Conservation (phyloP, 306 rosid genomes). For the Pterocarpus santalinus region DNA sequence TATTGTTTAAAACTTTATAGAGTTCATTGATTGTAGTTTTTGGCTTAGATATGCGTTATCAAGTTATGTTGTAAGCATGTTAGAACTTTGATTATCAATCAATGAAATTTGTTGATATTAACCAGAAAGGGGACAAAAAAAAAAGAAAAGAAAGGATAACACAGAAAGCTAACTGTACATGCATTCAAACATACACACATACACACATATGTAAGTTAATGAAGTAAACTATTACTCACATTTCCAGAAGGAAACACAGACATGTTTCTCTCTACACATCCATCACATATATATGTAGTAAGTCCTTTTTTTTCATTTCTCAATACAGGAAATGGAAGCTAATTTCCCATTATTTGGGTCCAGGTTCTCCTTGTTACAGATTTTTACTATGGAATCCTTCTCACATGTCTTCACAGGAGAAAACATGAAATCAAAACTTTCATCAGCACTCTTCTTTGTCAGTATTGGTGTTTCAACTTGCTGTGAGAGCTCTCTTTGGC, state of each 20-base stretch:
- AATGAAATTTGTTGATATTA: too few species aligned
- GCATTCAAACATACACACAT: too few species aligned
- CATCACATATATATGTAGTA: conserved; percentile 39
- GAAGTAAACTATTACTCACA: conserved; percentile 13
- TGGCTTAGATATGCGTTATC: too few species aligned
- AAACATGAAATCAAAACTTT: conserved; percentile 38
- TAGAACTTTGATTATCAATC: too few species aligned
- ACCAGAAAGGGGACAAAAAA: not conserved
- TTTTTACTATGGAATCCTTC: conserved; percentile 45
- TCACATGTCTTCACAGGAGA: conserved; percentile 51
- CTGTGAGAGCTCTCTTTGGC: conserved; percentile 85
- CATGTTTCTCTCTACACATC: conserved; percentile 29
- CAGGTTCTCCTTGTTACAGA: conserved; percentile 60
- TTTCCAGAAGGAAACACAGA: conserved; percentile 46
- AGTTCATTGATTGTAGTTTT: too few species aligned
- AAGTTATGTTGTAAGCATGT: too few species aligned
- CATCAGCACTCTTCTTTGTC: conserved; percentile 54
- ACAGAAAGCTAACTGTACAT: not conserved
- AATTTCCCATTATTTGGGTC: conserved; percentile 47
- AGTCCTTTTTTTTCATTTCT: not conserved
- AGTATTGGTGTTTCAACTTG: conserved; percentile 58
- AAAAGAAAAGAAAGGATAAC: not conserved
- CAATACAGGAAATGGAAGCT: conserved; percentile 29
- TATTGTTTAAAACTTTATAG: too few species aligned
- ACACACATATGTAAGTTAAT: not conserved